These are phyloP conservation scores for Begonia loranthoides DNA, from an alignment of 306 rosid genomes.

Conservation along the genomic window DNA sequence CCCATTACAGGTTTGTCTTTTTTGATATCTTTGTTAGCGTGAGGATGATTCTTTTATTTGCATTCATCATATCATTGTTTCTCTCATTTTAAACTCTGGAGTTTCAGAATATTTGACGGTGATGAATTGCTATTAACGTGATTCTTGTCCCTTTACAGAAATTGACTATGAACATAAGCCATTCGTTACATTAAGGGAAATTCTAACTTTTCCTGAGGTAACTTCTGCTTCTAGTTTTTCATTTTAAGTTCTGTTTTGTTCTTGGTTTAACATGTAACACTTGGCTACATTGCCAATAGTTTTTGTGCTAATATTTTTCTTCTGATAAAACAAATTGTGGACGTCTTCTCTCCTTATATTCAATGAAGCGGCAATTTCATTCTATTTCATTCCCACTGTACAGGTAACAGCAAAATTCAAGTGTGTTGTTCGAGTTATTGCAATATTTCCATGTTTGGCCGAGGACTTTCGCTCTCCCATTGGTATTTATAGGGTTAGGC, in stretches of 20 bases:
- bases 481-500: slow-evolving; percentile 29
- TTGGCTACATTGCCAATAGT: background rate
- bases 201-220: slow-evolving; percentile 46
- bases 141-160: slow-evolving; percentile 19
- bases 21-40: background rate
- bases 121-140: slow-evolving; percentile 5
- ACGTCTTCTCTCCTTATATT: too few species aligned
- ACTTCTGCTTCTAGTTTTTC: background rate
- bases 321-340: too few species aligned
- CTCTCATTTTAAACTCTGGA: background rate
- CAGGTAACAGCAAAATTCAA: slow-evolving; percentile 49
- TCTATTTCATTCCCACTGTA: slow-evolving; percentile 1
- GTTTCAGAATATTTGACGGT: background rate
- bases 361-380: too few species aligned
- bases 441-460: slow-evolving; percentile 31
- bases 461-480: slow-evolving; percentile 10
- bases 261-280: background rate
- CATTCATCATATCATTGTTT: background rate
- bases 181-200: slow-evolving; percentile 39
- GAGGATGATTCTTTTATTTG: background rate
- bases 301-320: too few species aligned
- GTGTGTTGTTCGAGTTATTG: slow-evolving; percentile 50
- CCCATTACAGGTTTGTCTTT: slow-evolving; percentile 34
- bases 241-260: background rate
- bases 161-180: slow-evolving; percentile 16